phyloP scores from a whole-genome alignment of 1,284 basidiomycete genomes.

The Rugosomyces carneus region DNA sequence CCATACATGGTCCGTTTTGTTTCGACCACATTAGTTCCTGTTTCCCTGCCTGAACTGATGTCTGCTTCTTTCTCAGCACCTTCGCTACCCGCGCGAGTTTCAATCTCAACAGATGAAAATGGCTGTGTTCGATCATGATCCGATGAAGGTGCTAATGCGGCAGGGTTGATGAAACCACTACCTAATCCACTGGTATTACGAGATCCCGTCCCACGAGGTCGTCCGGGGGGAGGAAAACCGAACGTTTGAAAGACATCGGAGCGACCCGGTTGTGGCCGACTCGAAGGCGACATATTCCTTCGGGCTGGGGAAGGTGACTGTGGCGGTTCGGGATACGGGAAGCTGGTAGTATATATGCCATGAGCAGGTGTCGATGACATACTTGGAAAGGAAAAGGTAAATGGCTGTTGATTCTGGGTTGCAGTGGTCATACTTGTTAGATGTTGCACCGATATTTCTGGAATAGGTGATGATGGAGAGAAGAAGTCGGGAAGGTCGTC shows the following conservation, averaged over 20 bases:
- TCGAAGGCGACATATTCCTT: slow-evolving; percentile 19
- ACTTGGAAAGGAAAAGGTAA: slow-evolving; percentile 50
- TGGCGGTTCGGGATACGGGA: slow-evolving; percentile 62
- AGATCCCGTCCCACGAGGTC: slow-evolving; percentile 25
- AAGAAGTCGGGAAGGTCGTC: slow-evolving; percentile 48
- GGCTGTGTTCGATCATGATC: slow-evolving; percentile 5
- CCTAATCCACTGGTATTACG: slow-evolving; percentile 17
- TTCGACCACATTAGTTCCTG: slow-evolving; percentile 20
- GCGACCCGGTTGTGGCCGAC: slow-evolving; percentile 25
- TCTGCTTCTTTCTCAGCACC: not conserved
- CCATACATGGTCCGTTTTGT: slow-evolving; percentile 72
- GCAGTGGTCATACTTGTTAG: slow-evolving; percentile 37
- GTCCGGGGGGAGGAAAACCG: slow-evolving; percentile 34
- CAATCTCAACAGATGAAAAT: not conserved
- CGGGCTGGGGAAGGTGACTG: slow-evolving; percentile 63
- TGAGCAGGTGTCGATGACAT: slow-evolving; percentile 48
- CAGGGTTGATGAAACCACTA: slow-evolving; percentile 32
- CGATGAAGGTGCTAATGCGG: slow-evolving; percentile 24
- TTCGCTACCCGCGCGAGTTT: slow-evolving; percentile 13
- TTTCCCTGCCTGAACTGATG: slow-evolving; percentile 18
- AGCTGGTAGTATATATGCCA: slow-evolving; percentile 38
- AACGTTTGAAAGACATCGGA: slow-evolving; percentile 39
- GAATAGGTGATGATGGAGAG: slow-evolving; percentile 30
- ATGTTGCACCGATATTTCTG: slow-evolving; percentile 8
- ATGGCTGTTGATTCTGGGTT: slow-evolving; percentile 45